Evolutionary conservation across 352 stramenopile genomes (phyloP).

Genomic region (Phytopythium mirpurense): DNA sequence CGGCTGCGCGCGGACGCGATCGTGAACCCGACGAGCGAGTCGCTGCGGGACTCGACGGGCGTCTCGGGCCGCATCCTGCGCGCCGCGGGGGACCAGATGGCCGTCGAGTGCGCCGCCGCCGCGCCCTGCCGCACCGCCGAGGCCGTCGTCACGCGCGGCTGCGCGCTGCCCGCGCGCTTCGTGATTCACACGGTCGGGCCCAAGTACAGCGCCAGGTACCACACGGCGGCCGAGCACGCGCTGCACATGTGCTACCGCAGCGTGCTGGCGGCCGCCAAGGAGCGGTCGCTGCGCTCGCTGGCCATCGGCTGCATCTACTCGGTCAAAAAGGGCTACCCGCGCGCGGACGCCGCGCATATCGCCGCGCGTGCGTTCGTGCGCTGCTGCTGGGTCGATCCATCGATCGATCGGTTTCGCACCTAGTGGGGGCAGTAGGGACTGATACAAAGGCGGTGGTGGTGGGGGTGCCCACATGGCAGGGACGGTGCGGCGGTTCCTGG

Average conservation of each 20-base stretch:
- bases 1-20: constrained; percentile 60
- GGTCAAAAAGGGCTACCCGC: constrained; percentile 67
- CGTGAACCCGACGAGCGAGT: constrained; percentile 77
- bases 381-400: neutral
- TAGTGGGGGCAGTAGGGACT: too few species aligned
- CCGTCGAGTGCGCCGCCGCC: constrained; percentile 56
- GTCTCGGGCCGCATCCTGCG: constrained; percentile 59
- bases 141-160: constrained; percentile 77
- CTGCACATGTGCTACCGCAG: constrained; percentile 80
- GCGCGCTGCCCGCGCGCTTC: constrained; percentile 54
- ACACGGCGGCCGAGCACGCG: constrained; percentile 73
- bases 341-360: constrained; percentile 73
- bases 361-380: constrained; percentile 22
- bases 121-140: constrained; percentile 76
- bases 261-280: constrained; percentile 53
- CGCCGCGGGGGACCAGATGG: constrained; percentile 67
- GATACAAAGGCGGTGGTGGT: too few species aligned
- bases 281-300: constrained; percentile 54
- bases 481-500: constrained; percentile 74
- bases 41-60: constrained; percentile 54
- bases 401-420: too few species aligned
- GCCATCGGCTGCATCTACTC: constrained; percentile 79
- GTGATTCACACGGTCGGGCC: constrained; percentile 85
- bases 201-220: constrained; percentile 74
- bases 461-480: too few species aligned